phyloP scores from a whole-genome alignment of 176 grass and related monocot species.

The Triticum dicoccoides region DNA sequence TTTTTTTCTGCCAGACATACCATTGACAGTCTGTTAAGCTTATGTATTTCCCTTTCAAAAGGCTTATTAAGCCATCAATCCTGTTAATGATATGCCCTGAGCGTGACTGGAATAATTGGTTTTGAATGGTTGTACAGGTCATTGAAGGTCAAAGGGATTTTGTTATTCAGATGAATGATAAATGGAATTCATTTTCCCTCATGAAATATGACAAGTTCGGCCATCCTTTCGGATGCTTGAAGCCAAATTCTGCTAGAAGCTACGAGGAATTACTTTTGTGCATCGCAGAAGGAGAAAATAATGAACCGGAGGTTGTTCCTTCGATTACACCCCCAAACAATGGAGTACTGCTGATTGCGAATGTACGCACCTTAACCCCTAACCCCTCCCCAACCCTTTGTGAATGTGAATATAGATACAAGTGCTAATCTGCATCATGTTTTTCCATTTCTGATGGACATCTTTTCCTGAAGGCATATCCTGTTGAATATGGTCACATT shows the following conservation, averaged over 20 bases:
- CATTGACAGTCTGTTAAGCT: not conserved
- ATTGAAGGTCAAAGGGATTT: slow-evolving; percentile 51
- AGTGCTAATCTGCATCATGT: slow-evolving; percentile 10
- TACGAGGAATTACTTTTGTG: slow-evolving; percentile 55
- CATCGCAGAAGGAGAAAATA: slow-evolving; percentile 55
- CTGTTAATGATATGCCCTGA: not conserved
- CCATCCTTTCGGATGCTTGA: slow-evolving; percentile 15
- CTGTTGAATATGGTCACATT: slow-evolving; percentile 73
- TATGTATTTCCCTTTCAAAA: not conserved
- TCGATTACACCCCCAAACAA: slow-evolving; percentile 38
- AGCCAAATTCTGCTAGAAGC: slow-evolving; percentile 33
- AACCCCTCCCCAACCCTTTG: not conserved
- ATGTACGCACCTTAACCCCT: slow-evolving; percentile 43
- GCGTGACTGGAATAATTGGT: not conserved
- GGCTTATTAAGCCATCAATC: not conserved
- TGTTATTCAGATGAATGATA: slow-evolving; percentile 68
- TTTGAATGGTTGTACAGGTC: slow-evolving; percentile 46
- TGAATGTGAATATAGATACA: slow-evolving; percentile 3
- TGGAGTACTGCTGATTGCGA: slow-evolving; percentile 60
- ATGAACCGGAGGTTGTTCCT: slow-evolving; percentile 49
- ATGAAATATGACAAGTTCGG: slow-evolving; percentile 26
- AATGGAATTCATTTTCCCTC: slow-evolving; percentile 42
- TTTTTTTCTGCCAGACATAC: not conserved
- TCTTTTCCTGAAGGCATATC: slow-evolving; percentile 44
- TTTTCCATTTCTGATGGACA: slow-evolving; percentile 26